Evolutionary conservation across 768 basidiomycete genomes (phyloP).

Genomic region (Austroboletus eburneus): DNA sequence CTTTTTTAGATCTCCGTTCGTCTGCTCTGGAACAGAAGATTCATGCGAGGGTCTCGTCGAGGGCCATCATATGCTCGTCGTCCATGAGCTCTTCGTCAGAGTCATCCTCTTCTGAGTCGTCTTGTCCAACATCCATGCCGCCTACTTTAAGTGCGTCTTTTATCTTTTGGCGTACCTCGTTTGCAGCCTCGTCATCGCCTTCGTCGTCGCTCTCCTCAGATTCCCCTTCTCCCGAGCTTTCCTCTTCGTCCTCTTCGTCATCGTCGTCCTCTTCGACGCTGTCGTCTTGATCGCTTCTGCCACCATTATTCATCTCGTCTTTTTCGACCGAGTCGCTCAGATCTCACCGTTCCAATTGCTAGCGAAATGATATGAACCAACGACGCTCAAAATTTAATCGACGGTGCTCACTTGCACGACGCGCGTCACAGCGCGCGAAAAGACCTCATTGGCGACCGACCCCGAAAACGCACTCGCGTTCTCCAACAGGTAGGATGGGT

Average conservation of each 20-base stretch:
- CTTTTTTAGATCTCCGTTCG: constrained; percentile 61
- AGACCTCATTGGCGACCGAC: constrained; percentile 74
- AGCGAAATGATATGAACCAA: constrained; percentile 26
- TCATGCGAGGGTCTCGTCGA: constrained; percentile 87
- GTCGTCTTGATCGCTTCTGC: constrained; percentile 32
- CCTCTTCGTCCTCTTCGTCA: constrained; percentile 34
- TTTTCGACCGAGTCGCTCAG: constrained; percentile 48
- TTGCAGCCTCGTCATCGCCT: constrained; percentile 43
- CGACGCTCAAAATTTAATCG: constrained; percentile 42
- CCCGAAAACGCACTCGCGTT: constrained; percentile 77
- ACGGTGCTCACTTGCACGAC: constrained; percentile 66
- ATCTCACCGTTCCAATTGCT: constrained; percentile 83
- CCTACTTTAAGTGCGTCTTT: constrained; percentile 58
- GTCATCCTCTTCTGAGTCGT: constrained; percentile 52
- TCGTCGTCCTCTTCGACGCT: constrained; percentile 36
- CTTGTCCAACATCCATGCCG: constrained; percentile 50
- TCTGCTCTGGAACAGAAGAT: constrained; percentile 71
- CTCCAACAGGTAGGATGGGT: constrained; percentile 82
- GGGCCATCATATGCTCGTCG: constrained; percentile 97
- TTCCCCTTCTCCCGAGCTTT: constrained; percentile 29
- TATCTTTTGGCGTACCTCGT: constrained; percentile 64
- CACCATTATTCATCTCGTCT: constrained; percentile 39
- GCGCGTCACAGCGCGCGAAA: constrained; percentile 66
- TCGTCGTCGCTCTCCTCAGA: constrained; percentile 40
- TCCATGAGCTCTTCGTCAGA: constrained; percentile 72